Conservation (phyloP, 495 filamentous ascomycete species). For the Neurospora tetraspora region DNA sequence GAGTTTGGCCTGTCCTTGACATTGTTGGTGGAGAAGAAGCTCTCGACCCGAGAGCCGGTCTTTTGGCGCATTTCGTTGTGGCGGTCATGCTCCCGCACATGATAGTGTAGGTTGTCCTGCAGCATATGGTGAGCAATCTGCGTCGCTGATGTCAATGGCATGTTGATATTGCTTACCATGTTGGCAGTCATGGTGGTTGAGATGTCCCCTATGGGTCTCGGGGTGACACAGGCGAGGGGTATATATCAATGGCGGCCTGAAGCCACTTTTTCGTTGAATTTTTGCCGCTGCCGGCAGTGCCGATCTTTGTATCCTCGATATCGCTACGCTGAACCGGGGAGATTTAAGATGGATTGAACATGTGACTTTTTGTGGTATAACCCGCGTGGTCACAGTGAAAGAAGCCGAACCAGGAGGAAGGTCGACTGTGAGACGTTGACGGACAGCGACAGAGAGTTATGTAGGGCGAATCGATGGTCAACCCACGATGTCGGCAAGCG, state of each 20-base stretch:
- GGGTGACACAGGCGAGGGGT: not conserved
- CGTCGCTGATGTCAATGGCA: not conserved
- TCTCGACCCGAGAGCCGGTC: slow-evolving; percentile 25
- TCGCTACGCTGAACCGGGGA: not conserved
- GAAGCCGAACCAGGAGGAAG: not conserved
- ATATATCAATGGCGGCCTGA: not conserved
- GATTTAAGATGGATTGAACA: not conserved
- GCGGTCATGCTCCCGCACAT: slow-evolving; percentile 9
- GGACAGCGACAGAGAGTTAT: not conserved
- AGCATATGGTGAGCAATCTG: slow-evolving; percentile 7
- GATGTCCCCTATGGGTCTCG: not conserved
- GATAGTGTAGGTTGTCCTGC: slow-evolving; percentile 16
- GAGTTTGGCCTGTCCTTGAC: slow-evolving; percentile 46
- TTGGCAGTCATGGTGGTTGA: slow-evolving; percentile 17
- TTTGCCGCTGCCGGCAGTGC: not conserved
- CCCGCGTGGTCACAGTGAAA: not conserved
- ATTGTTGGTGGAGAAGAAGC: slow-evolving; percentile 33
- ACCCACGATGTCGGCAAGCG: not conserved
- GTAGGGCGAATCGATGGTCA: not conserved
- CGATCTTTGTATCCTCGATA: not conserved
- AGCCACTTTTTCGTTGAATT: not conserved
- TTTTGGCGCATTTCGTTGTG: slow-evolving; percentile 40
- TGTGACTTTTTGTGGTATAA: not conserved
- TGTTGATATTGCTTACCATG: not conserved
- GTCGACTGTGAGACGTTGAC: not conserved